phyloP scores from a whole-genome alignment of 768 basidiomycete genomes.

The Lactifluus pinguis region DNA sequence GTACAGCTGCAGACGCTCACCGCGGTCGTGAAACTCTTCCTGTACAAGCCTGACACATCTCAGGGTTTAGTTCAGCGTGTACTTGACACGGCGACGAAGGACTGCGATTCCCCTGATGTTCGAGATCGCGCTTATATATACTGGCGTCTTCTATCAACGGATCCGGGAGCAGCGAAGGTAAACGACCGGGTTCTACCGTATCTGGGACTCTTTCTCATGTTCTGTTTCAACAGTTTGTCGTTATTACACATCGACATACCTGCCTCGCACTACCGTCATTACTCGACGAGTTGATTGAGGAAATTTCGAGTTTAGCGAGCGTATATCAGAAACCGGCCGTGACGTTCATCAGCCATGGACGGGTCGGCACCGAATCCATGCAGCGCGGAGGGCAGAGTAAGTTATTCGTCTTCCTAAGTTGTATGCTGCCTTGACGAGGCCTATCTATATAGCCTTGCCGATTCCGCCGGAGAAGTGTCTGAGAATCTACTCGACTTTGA shows the following conservation, averaged over 20 bases:
- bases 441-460: conserved; percentile 35
- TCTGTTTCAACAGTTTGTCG: conserved; percentile 49
- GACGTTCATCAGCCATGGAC: conserved; percentile 89
- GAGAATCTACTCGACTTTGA: conserved; percentile 96
- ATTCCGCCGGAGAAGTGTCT: conserved; percentile 76
- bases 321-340: conserved; percentile 97
- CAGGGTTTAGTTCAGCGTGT: conserved; percentile 88
- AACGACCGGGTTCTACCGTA: background rate
- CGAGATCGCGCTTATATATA: conserved; percentile 85
- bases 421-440: background rate
- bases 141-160: conserved; percentile 90
- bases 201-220: background rate
- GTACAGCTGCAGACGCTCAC: too few species aligned
- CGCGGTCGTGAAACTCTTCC: too few species aligned
- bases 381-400: conserved; percentile 54
- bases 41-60: conserved; percentile 28
- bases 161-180: conserved; percentile 57
- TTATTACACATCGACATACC: conserved; percentile 79
- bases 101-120: conserved; percentile 90
- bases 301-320: conserved; percentile 86
- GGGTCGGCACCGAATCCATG: conserved; percentile 76
- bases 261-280: conserved; percentile 87
- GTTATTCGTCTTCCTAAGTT: conserved; percentile 22
- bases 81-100: conserved; percentile 88
- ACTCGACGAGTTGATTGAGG: conserved; percentile 84